Percentiles rank a stretch among this genome's conserved stretches.
phyloP scores from a whole-genome alignment of 352 stramenopile species.

The Globisporangium okanoganense region DNA sequence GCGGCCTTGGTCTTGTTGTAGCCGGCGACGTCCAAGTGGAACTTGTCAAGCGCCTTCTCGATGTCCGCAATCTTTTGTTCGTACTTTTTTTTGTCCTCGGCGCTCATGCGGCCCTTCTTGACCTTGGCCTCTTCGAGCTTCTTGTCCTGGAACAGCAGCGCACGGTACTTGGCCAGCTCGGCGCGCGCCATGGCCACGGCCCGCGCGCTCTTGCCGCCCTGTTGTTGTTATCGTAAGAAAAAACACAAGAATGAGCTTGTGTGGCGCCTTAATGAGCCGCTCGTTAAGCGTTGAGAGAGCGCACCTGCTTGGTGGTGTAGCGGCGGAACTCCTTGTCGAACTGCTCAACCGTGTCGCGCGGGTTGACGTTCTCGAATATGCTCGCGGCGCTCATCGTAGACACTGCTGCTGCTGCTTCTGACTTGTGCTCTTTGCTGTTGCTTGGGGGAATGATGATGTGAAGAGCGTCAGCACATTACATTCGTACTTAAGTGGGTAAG shows the following conservation, averaged over 20 bases:
- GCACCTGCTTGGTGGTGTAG: slow-evolving; percentile 82
- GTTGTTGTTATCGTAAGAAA: neutral
- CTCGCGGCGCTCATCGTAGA: slow-evolving; percentile 10
- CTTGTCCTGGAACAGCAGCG: slow-evolving; percentile 79
- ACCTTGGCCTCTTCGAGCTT: slow-evolving; percentile 70
- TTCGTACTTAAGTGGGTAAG: no score
- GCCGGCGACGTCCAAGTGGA: slow-evolving; percentile 68
- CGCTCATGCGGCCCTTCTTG: slow-evolving; percentile 59
- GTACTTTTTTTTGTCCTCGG: slow-evolving; percentile 49
- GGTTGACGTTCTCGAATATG: slow-evolving; percentile 17
- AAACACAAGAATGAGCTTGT: neutral
- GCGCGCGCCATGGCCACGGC: slow-evolving; percentile 74
- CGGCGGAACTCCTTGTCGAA: slow-evolving; percentile 86
- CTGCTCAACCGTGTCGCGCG: slow-evolving; percentile 45
- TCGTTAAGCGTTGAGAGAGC: neutral
- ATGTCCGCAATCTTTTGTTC: slow-evolving; percentile 73
- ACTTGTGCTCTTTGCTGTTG: neutral
- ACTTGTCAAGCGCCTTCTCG: slow-evolving; percentile 69
- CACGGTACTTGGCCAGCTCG: slow-evolving; percentile 78
- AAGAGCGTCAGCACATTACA: slow-evolving; percentile 1
- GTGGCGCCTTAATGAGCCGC: neutral
- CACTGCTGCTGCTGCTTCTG: neutral
- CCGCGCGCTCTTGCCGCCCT: slow-evolving; percentile 62
- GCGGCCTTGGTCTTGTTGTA: slow-evolving; percentile 81
- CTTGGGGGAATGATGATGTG: neutral